Base-by-base conservation (phyloP, 371 early-diverging fungal species). In the Mucor indicus region DNA sequence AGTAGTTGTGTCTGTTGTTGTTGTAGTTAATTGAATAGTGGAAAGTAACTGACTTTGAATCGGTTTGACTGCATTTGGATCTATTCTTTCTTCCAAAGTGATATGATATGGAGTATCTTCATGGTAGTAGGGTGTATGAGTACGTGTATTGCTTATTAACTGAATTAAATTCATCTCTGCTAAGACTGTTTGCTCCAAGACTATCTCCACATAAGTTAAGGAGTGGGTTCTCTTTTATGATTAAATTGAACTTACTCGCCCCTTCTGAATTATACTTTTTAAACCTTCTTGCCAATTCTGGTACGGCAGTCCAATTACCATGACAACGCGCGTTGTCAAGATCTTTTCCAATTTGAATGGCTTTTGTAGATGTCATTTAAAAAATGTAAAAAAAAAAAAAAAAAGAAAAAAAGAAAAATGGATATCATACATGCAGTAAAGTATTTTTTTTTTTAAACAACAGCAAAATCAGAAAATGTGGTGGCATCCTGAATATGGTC, bases 211-310 rank as follows among this genome's bases (percentile, higher is more conserved):
- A 0, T 13, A 10, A 38, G 5, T 3, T 21, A 11, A n/a, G 8
- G 7, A 21, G 3, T 4, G 6, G 10, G 17, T 11, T 19, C 24
- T 17, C 22, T 15, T 27, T 35, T 13, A 4, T 25, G n/a, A 10
- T 21, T 13, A 12, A 15, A 19, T 22, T 5, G 4, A 15, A 33
- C 53, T 66, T 75, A 80, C 86, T 77, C 47, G 69, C 46, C 29
- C 83, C 86, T 13, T 73, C 70, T 24, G 79, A 61, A 43, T 77
- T 77, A 50, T 80, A 80, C 48, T 83, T 84, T 42, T 72, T 48
- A 42, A 80, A 83, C 24, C 77, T 69, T 44, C 84, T 60, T n/a
- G 85, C 83, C 11, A 83, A 62, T 33, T 81, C 76, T 40, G 75
- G 68, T 48, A 83, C 55, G 11, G 58, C 56, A 22, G 27, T 31